Percentiles rank a stretch among this genome's conserved stretches.
phyloP scores from a whole-genome alignment of 352 stramenopile genomes.

The Pythium aphanidermatum region DNA sequence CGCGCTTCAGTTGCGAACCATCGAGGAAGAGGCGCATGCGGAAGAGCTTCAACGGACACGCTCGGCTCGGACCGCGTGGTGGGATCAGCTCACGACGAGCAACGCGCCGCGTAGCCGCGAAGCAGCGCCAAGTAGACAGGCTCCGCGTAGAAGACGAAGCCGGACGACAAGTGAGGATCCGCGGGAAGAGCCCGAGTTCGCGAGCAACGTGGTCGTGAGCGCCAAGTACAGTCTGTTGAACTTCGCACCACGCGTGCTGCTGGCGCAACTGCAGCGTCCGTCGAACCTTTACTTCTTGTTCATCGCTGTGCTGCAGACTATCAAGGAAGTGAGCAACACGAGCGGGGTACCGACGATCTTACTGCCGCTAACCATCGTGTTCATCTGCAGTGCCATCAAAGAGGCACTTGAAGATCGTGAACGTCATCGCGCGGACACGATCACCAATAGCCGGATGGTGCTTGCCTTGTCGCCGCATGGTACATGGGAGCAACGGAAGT shows the following conservation, averaged over 20 bases:
- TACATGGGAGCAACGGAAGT: conserved; percentile 43
- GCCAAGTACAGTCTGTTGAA: conserved; percentile 82
- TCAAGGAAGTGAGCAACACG: conserved; percentile 82
- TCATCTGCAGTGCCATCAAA: conserved; percentile 78
- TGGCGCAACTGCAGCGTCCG: conserved; percentile 66
- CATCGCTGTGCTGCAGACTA: conserved; percentile 77
- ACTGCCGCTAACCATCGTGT: conserved; percentile 66
- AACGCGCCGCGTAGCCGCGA: no score
- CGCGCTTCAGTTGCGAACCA: conserved; percentile 7
- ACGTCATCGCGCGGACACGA: conserved; percentile 60
- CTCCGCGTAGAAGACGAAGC: conserved; percentile 2
- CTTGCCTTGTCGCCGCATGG: conserved; percentile 38
- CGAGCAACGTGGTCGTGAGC: conserved; percentile 65
- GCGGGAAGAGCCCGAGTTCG: conserved; percentile 23
- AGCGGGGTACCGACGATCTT: conserved; percentile 76
- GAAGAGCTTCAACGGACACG: conserved; percentile 4
- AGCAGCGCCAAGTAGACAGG: no score
- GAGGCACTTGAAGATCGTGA: conserved; percentile 78
- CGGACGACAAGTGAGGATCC: conserved; percentile 14
- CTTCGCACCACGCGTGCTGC: conserved; percentile 64
- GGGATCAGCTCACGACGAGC: not conserved
- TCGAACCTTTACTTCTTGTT: conserved; percentile 87
- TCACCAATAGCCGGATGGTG: conserved; percentile 64
- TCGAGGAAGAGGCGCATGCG: conserved; percentile 8
- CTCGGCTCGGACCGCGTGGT: no score